Evolutionary conservation across 225 moss, liverwort and hornwort genomes (phyloP).

Genomic region (Pleurozium schreberi): DNA sequence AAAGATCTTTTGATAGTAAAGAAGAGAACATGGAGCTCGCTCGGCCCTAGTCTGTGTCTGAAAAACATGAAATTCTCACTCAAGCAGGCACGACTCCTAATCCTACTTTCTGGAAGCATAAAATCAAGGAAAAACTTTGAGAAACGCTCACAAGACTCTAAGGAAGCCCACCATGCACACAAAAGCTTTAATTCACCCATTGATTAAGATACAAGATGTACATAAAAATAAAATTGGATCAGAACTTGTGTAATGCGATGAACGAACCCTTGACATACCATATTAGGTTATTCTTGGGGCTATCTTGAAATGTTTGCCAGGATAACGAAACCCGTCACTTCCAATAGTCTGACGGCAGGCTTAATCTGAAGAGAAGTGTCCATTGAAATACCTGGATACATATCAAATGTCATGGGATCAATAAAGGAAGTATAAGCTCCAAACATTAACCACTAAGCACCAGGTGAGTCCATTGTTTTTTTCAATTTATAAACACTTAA

Average conservation of each 20-base stretch:
- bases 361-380: conserved; percentile 66
- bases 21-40: background rate
- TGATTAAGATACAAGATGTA: background rate
- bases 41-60: background rate
- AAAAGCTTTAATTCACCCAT: background rate
- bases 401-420: background rate
- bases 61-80: background rate
- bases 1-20: background rate
- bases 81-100: background rate
- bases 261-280: background rate
- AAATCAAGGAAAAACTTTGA: too few relatives aligned
- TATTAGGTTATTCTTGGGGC: background rate
- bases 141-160: background rate
- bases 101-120: background rate
- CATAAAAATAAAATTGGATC: background rate
- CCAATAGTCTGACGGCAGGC: background rate
- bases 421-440: background rate
- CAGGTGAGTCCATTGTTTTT: background rate
- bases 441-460: background rate
- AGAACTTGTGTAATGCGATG: background rate
- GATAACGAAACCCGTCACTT: background rate
- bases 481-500: background rate
- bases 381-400: conserved; percentile 75
- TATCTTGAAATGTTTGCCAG: conserved; percentile 4
- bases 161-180: background rate